A percentile compares a stretch with the other conserved stretches of the same genome.
phyloP scores from a whole-genome alignment of 2,329 filamentous ascomycete genomes.

The Aspergillus intermedius region DNA sequence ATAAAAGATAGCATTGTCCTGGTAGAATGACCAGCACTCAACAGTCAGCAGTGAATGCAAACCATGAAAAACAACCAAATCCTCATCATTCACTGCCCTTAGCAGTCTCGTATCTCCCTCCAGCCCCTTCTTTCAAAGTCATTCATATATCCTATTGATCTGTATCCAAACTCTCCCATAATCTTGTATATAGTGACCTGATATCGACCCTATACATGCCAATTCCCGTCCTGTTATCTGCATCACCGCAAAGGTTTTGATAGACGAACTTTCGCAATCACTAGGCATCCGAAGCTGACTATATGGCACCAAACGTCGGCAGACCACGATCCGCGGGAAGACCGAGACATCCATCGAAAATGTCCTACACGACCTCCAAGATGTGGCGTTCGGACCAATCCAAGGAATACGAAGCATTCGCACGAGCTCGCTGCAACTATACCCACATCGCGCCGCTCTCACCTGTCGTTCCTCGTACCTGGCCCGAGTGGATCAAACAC shows the following conservation, averaged over 20 bases:
- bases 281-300: background rate
- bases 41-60: background rate
- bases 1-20: no score
- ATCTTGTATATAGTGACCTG: no score
- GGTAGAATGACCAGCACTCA: background rate
- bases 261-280: background rate
- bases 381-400: slow-evolving; percentile 23
- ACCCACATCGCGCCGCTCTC: slow-evolving; percentile 17
- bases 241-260: background rate
- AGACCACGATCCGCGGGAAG: no score
- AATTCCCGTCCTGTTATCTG: background rate
- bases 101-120: background rate
- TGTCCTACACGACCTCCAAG: slow-evolving; percentile 14
- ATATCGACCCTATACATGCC: no score
- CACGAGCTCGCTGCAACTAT: slow-evolving; percentile 16
- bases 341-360: background rate
- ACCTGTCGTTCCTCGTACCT: slow-evolving; percentile 19
- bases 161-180: no score
- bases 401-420: slow-evolving; percentile 20
- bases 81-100: background rate
- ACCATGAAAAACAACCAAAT: background rate
- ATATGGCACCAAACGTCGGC: background rate
- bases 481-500: slow-evolving; percentile 18
- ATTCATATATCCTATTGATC: no score
- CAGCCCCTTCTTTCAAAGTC: no score